Evolutionary conservation across 2,329 filamentous ascomycete species (phyloP).

Genomic region (Pseudomassariella vexata): DNA sequence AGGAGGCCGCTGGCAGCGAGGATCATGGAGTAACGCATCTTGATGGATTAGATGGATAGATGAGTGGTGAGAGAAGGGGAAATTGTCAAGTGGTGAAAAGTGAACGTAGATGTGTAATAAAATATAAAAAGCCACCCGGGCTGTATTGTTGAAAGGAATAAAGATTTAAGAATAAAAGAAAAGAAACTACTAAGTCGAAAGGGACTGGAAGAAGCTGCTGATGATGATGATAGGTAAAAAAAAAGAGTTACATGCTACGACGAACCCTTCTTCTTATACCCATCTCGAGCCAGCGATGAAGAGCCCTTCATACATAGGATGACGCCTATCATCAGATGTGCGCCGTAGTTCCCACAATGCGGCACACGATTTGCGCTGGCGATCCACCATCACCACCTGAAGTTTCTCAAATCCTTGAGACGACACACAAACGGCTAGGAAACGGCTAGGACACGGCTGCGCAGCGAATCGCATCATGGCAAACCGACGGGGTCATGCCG

Average conservation of each 20-base stretch:
- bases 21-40: slow-evolving; percentile 23
- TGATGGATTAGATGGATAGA: slow-evolving; percentile 9
- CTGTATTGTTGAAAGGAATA: slow-evolving; percentile 12
- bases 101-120: slow-evolving; percentile 2
- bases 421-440: too few species aligned
- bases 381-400: too few species aligned
- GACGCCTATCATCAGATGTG: too few species aligned
- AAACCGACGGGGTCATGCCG: too few species aligned
- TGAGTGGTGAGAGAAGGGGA: slow-evolving; percentile 1
- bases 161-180: slow-evolving; percentile 8
- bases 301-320: too few species aligned
- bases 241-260: neutral
- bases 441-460: slow-evolving; percentile 4
- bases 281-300: too few species aligned
- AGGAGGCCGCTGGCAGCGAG: slow-evolving; percentile 19
- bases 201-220: slow-evolving; percentile 6
- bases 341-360: too few species aligned
- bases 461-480: slow-evolving; percentile 5
- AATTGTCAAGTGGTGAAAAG: slow-evolving; percentile 3
- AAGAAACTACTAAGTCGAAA: slow-evolving; percentile 6
- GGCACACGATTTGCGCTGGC: too few species aligned
- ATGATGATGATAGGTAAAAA: slow-evolving; percentile 4
- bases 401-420: too few species aligned
- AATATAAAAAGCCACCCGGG: slow-evolving; percentile 20
- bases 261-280: slow-evolving; percentile 2